Conservation (phyloP, 257 asterid species). For the Eucommia ulmoides region DNA sequence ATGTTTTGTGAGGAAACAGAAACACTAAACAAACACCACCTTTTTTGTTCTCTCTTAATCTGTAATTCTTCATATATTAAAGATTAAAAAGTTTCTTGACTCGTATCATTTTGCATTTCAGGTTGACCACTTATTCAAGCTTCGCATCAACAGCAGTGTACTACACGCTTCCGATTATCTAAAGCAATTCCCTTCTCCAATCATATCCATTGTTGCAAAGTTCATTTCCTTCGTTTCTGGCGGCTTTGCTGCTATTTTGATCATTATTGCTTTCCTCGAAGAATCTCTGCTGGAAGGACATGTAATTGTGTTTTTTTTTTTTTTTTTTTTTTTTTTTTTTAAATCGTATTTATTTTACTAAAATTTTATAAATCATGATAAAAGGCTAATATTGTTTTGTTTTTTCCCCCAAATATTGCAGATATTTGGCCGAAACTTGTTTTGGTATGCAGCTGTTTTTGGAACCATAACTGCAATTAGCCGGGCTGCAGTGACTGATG, state of each 20-base stretch:
- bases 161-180: slow-evolving; percentile 75
- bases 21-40: too few relatives aligned
- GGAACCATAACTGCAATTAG: slow-evolving; percentile 96
- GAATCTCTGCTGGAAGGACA: slow-evolving; percentile 99
- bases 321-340: too few relatives aligned
- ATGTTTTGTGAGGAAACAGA: too few relatives aligned
- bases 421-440: slow-evolving; percentile 90
- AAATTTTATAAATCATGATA: too few relatives aligned
- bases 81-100: too few relatives aligned
- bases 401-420: slow-evolving; percentile 24
- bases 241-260: slow-evolving; percentile 97
- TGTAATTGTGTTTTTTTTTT: slow-evolving; percentile 29
- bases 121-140: slow-evolving; percentile 98
- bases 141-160: slow-evolving; percentile 72
- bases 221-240: slow-evolving; percentile 96
- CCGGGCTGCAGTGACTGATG: slow-evolving; percentile 73
- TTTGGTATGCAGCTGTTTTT: slow-evolving; percentile 97
- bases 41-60: too few relatives aligned
- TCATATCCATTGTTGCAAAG: slow-evolving; percentile 69
- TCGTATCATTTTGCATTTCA: slow-evolving; percentile 23
- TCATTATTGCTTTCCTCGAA: slow-evolving; percentile 85
- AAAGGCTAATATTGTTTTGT: slow-evolving; percentile 35
- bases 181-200: slow-evolving; percentile 90
- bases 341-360: too few relatives aligned
- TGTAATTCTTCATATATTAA: too few relatives aligned